These are phyloP conservation scores for Pseudonectria buxi DNA, from an alignment of 2,329 filamentous ascomycete species.

Conservation along the genomic window DNA sequence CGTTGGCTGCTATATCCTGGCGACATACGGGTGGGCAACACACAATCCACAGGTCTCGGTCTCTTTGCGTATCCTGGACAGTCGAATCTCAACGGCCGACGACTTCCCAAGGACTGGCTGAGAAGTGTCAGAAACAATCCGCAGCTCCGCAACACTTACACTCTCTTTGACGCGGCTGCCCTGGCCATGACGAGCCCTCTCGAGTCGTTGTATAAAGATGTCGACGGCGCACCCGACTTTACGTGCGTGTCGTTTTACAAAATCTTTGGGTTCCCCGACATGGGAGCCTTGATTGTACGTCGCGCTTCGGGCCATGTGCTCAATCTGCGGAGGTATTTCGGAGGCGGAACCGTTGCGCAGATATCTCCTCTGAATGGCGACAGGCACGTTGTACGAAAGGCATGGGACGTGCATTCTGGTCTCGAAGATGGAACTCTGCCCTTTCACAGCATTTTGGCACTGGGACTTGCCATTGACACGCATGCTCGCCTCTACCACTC, in stretches of 20 bases:
- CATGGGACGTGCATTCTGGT: constrained; percentile 47
- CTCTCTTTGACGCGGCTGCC: constrained; percentile 56
- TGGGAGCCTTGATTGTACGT: constrained; percentile 54
- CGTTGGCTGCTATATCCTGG: constrained; percentile 31
- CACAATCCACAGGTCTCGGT: constrained; percentile 20
- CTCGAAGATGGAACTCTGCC: constrained; percentile 63
- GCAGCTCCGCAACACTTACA: constrained; percentile 32
- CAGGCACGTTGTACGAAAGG: constrained; percentile 29
- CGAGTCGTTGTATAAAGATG: constrained; percentile 42
- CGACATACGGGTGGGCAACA: constrained; percentile 12
- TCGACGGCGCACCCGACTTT: constrained; percentile 51
- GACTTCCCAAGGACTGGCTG: constrained; percentile 53
- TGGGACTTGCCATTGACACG: constrained; percentile 51
- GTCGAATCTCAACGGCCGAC: constrained; percentile 62
- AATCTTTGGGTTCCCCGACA: constrained; percentile 61
- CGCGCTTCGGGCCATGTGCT: constrained; percentile 49
- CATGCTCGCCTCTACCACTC: constrained; percentile 50
- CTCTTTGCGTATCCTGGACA: constrained; percentile 62
- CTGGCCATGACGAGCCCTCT: constrained; percentile 56
- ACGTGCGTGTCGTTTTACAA: constrained; percentile 57
- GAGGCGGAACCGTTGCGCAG: constrained; percentile 60
- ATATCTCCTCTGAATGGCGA: constrained; percentile 26
- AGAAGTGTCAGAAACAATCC: constrained; percentile 25
- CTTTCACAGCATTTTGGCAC: constrained; percentile 58
- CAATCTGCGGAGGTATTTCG: constrained; percentile 55